phyloP scores from a whole-genome alignment of 176 grass and related monocot genomes.

The Panicum miliaceum region DNA sequence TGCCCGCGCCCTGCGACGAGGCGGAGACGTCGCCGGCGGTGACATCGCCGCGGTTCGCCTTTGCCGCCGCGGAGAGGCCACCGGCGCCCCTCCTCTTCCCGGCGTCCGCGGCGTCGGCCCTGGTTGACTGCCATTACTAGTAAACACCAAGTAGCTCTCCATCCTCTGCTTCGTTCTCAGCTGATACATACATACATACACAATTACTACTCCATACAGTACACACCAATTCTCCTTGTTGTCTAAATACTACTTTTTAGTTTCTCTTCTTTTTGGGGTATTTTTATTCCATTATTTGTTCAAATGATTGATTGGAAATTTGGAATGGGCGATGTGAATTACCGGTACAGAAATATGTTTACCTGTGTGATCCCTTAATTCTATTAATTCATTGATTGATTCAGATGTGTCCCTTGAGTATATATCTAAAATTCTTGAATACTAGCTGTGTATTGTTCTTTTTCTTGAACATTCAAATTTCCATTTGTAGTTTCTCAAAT shows the following conservation, averaged over 20 bases:
- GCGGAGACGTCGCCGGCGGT: neutral
- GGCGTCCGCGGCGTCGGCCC: slow-evolving; percentile 47
- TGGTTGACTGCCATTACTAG: slow-evolving; percentile 94
- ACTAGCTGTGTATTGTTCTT: neutral
- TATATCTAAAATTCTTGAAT: no score
- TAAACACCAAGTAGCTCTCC: slow-evolving; percentile 22
- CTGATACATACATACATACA: slow-evolving; percentile 21
- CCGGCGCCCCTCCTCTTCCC: slow-evolving; percentile 45
- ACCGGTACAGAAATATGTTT: slow-evolving; percentile 39
- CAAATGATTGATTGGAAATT: slow-evolving; percentile 50
- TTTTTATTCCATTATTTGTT: slow-evolving; percentile 45
- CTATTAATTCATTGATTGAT: slow-evolving; percentile 43
- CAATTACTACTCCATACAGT: neutral
- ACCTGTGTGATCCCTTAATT: slow-evolving; percentile 38
- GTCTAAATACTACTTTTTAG: slow-evolving; percentile 12
- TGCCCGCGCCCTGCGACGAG: slow-evolving; percentile 65
- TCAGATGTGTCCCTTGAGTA: neutral
- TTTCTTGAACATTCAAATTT: neutral
- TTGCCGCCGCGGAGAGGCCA: neutral
- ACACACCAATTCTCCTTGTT: neutral
- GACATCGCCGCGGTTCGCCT: slow-evolving; percentile 29
- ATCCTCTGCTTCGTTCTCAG: neutral
- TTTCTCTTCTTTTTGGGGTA: neutral
- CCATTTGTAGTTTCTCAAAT: neutral
- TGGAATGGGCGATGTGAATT: slow-evolving; percentile 53